phyloP scores from a whole-genome alignment of 2,329 filamentous ascomycete species.

The Claviceps sp. region DNA sequence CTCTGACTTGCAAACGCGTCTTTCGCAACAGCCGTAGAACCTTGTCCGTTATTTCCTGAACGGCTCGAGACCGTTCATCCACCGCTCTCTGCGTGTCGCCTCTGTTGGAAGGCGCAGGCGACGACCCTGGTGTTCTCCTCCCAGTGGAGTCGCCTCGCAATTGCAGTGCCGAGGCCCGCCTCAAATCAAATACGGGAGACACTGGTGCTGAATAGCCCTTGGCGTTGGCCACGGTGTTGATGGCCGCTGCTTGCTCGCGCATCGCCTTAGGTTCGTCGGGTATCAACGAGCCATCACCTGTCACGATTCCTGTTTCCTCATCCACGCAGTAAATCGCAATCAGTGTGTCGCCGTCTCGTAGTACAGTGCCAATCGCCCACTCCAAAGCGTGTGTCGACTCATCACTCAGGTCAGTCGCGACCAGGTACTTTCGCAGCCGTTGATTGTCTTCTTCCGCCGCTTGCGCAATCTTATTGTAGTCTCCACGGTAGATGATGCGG shows the following conservation, averaged over 20 bases:
- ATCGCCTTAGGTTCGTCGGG: slow-evolving; percentile 64
- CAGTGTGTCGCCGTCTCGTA: slow-evolving; percentile 87
- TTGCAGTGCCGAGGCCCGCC: slow-evolving; percentile 15
- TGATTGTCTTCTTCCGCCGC: slow-evolving; percentile 68
- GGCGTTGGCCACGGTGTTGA: slow-evolving; percentile 46
- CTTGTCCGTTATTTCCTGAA: slow-evolving; percentile 71
- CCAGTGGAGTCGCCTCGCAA: slow-evolving; percentile 17
- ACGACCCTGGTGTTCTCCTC: slow-evolving; percentile 23
- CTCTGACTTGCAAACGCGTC: slow-evolving; percentile 80
- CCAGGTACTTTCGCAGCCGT: slow-evolving; percentile 76
- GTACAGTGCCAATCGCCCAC: slow-evolving; percentile 92
- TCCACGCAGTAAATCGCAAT: slow-evolving; percentile 89
- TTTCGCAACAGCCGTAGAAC: slow-evolving; percentile 80
- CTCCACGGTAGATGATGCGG: slow-evolving; percentile 79
- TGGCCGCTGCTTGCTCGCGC: slow-evolving; percentile 59
- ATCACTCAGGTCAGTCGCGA: slow-evolving; percentile 89
- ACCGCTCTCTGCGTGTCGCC: slow-evolving; percentile 49
- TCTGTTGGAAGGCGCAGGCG: slow-evolving; percentile 33
- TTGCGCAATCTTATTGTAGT: slow-evolving; percentile 62
- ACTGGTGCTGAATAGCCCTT: slow-evolving; percentile 20
- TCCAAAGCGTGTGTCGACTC: slow-evolving; percentile 92
- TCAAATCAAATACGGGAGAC: slow-evolving; percentile 21
- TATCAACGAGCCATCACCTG: slow-evolving; percentile 37
- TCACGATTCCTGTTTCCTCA: slow-evolving; percentile 58
- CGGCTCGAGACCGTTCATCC: slow-evolving; percentile 65